Percentiles rank a stretch among this genome's conserved stretches.
Conservation (phyloP, 2,329 filamentous ascomycete genomes). For the Aspergillus thermomutatus region DNA sequence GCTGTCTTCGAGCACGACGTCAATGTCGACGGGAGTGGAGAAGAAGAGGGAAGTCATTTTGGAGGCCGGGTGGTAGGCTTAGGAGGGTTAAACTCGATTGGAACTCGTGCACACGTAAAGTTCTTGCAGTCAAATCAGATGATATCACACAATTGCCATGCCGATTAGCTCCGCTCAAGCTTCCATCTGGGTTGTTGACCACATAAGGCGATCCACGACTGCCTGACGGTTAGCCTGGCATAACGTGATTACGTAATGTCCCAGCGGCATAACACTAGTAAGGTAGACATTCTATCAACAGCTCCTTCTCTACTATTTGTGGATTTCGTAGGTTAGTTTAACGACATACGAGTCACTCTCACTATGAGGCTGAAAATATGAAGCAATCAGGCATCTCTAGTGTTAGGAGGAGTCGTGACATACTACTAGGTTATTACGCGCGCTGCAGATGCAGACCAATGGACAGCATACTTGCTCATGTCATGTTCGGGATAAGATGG, state of each 20-base stretch:
- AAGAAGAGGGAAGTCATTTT: constrained; percentile 98
- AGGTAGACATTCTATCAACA: not conserved
- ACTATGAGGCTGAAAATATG: not conserved
- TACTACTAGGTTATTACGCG: not conserved
- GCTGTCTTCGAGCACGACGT: constrained; percentile 92
- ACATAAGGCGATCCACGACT: not conserved
- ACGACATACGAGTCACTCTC: not conserved
- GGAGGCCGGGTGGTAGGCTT: constrained; percentile 6
- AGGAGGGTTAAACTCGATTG: constrained; percentile 12
- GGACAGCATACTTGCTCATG: not conserved
- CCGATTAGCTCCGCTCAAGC: not conserved
- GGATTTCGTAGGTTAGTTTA: not conserved
- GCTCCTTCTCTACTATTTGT: not conserved
- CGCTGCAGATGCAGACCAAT: not conserved
- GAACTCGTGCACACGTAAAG: constrained; percentile 6
- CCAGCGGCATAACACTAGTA: not conserved
- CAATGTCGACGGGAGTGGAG: constrained; percentile 96
- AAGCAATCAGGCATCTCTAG: not conserved
- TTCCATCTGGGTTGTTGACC: not conserved
- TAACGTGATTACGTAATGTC: constrained; percentile 15
- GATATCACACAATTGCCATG: not conserved
- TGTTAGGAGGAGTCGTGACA: not conserved
- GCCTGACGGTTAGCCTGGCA: constrained; percentile 9
- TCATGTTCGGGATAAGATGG: not conserved
- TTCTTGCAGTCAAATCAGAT: not conserved